Base-by-base conservation (phyloP, 2,329 filamentous ascomycete genomes). In the Sporothrix phasma region DNA sequence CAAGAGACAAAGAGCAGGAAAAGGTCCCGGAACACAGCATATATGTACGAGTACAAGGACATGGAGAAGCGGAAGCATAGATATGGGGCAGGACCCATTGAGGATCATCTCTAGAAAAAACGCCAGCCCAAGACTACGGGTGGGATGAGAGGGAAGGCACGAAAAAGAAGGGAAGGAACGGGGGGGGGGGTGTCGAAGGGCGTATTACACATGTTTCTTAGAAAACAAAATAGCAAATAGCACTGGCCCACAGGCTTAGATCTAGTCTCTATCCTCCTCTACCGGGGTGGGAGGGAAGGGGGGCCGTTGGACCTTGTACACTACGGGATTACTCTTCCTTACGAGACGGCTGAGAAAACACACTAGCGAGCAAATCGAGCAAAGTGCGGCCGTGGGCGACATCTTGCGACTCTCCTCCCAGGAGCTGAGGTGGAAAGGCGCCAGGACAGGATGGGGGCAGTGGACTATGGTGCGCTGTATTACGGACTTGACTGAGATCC, bases 161-260 rank as follows among this genome's bases (percentile, higher is more conserved):
- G 45, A 37, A 29, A 43, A n/a, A 26, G 17, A 22, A n/a, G 34
- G 13, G 59, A 19, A 24, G 37, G 37, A 34, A n/a, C 45, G 34
- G 22, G 17, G 15, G 45, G 34, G 31, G 31, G 59, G 31, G 45
- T 26, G 59, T 31, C 51, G 61, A 43, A 45, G 47, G 47, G 41
- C 51, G 39, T 47, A 63, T 63, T 63, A 63, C 61, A 56, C 61
- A 56, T 46, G 61, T 46, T 56, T 47, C 51, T 63, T 63, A 63
- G 29, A 58, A 39, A 63, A 58, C 10, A 63, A 41, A 63, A 63
- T 45, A 31, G 61, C 47, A 54, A 54, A 62, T 59, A 59, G 39
- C 34, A 34, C 13, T 41, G 22, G 45, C n/a, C 43, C 29, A 39
- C 51, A 56, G 24, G 51, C 51, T 56, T 37, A 10, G 6, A 22